Base-by-base conservation (phyloP, 768 basidiomycete genomes). In the Lactarius hatsudake region DNA sequence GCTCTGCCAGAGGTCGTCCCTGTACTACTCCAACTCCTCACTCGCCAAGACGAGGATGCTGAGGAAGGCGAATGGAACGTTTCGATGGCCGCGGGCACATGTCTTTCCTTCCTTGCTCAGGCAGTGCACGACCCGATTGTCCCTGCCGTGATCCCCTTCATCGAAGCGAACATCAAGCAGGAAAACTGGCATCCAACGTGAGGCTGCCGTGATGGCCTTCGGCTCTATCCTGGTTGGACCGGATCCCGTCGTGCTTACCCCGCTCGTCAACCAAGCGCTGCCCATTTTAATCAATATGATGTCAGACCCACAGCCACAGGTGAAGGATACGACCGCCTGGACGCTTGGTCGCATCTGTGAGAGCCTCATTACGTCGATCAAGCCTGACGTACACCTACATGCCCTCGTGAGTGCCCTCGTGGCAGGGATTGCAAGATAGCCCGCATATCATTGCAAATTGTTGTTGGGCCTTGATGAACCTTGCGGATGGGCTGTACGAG, bases 61-160 rank as follows among this genome's bases (percentile, higher is more conserved):
- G 95, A 96, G 54, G 96, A 98, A 71, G 97, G 98, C 72, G 97
- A 99, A 76, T 99, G 97, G 97, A 96, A 96, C 73, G 87, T 96
- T 51, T 89, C 94, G 18, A 98, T 98, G 96, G 94, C 96, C 23
- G 96, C 94, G 12, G 94, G 90, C 26, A 96, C 93, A 2, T 97
- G 95, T 76, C 82, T 99, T 61, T 82, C 87, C 26, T 88, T 94
- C 61, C 86, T 98, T 68, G 94, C 97, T 0, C 88, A 90, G 66
- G 93, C 95, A 34, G 94, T 98, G 13, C 85, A 91, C 63, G 96
- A 99, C 75, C 81, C 85, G 15, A 91, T 99, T 71, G 96, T 99
- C 12, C 87, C 91, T 1, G 88, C 89, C 8, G 93, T 98, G 61
- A 96, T 99, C 63, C 96, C 97, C 9, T 99, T 98, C 83, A 98